Evolutionary conservation across 2,329 filamentous ascomycete species (phyloP).

Genomic region (Aspergillus candidus): DNA sequence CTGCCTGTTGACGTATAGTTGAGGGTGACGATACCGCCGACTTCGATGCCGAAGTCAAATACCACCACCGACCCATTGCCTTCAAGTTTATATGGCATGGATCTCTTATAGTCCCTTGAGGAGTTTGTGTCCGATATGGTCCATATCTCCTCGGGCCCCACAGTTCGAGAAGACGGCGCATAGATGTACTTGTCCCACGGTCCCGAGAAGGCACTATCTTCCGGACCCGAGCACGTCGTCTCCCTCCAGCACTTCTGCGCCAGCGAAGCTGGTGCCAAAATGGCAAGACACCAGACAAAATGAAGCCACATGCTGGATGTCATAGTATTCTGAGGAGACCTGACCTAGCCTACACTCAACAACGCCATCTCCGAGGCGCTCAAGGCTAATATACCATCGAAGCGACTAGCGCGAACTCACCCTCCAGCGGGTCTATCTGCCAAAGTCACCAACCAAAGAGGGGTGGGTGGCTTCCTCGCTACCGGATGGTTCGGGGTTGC

Average conservation of each 20-base stretch:
- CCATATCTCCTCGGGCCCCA: slow-evolving; percentile 43
- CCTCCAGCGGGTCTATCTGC: no score
- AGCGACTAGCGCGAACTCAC: no score
- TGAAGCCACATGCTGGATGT: neutral
- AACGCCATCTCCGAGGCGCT: no score
- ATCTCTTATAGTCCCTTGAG: slow-evolving; percentile 23
- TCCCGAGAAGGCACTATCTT: slow-evolving; percentile 49
- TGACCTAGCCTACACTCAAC: no score
- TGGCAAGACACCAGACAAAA: slow-evolving; percentile 11
- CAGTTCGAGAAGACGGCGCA: slow-evolving; percentile 48
- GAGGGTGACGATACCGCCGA: slow-evolving; percentile 52
- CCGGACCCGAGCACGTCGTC: slow-evolving; percentile 48
- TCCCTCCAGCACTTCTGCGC: slow-evolving; percentile 49
- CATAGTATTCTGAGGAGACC: no score
- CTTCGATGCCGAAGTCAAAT: slow-evolving; percentile 55
- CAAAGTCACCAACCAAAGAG: slow-evolving; percentile 1
- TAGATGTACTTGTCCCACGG: slow-evolving; percentile 55
- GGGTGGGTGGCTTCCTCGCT: slow-evolving; percentile 4
- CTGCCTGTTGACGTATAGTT: slow-evolving; percentile 40
- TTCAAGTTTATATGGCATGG: slow-evolving; percentile 24
- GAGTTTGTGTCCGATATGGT: slow-evolving; percentile 26
- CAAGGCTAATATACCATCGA: no score
- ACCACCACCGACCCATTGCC: slow-evolving; percentile 50
- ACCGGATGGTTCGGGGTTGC: neutral
- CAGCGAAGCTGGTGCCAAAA: slow-evolving; percentile 9